These are phyloP conservation scores for Corynascus novoguineensis DNA, from an alignment of 495 filamentous ascomycete genomes.

Conservation along the genomic window DNA sequence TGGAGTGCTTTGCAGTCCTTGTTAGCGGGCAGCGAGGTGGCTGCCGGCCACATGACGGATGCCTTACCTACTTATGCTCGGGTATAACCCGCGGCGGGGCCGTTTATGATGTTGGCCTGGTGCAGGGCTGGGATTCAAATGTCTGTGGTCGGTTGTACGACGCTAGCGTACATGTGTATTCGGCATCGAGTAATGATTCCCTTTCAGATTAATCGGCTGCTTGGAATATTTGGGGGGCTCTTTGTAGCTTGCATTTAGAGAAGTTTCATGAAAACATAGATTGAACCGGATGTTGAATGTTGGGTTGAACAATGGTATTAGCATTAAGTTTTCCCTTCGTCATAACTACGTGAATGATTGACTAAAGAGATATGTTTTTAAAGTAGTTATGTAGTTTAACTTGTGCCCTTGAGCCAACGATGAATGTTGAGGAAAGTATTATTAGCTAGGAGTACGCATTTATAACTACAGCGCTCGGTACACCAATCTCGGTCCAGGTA, in stretches of 20 bases:
- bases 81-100: neutral
- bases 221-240: neutral
- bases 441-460: conserved; percentile 14
- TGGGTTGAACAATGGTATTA: neutral
- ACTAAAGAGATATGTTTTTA: too few relatives aligned
- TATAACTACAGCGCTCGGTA: conserved; percentile 8
- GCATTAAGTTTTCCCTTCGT: too few relatives aligned
- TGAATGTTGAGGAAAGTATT: conserved; percentile 13
- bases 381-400: too few relatives aligned
- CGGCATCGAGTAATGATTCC: conserved; percentile 14
- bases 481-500: conserved; percentile 7
- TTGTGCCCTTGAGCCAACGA: too few relatives aligned
- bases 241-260: neutral
- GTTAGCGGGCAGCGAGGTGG: neutral
- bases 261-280: neutral
- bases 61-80: neutral
- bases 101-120: neutral
- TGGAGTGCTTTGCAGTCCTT: neutral
- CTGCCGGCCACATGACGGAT: neutral
- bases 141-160: neutral
- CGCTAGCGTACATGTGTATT: conserved; percentile 1
- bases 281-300: neutral
- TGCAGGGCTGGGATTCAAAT: neutral
- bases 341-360: too few relatives aligned
- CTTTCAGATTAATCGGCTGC: neutral